A percentile compares a stretch with the other conserved stretches of the same genome.
Conservation (phyloP, 257 asterid species). For the Nicotiana tabacum region DNA sequence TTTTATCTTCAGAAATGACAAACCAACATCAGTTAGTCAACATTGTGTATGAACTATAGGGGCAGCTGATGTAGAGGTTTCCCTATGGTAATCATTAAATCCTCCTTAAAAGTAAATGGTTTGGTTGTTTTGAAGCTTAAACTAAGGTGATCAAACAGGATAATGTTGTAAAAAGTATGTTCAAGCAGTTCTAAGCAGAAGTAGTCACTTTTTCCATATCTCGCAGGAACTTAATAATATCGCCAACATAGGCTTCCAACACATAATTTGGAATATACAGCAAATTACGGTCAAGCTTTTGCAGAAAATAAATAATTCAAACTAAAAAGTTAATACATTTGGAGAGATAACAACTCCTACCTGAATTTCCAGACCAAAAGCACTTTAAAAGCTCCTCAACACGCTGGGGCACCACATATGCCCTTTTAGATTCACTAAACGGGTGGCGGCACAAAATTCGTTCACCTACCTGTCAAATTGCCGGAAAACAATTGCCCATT, state of each 20-base stretch:
- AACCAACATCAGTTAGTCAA: constrained; percentile 4
- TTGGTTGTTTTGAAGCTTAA: neutral
- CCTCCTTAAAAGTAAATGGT: neutral
- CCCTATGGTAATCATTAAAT: neutral
- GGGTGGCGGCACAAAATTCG: constrained; percentile 91
- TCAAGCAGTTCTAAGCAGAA: neutral
- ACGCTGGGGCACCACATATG: constrained; percentile 81
- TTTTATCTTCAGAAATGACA: constrained; percentile 37
- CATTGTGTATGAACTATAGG: neutral
- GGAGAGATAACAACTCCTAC: constrained; percentile 16
- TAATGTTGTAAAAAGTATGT: neutral
- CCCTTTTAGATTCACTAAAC: constrained; percentile 86
- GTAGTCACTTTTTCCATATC: neutral
- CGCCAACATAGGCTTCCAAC: neutral
- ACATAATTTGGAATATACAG: neutral
- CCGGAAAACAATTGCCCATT: neutral
- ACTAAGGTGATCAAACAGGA: neutral
- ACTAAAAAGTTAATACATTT: neutral
- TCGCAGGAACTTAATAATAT: neutral
- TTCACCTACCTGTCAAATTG: constrained; percentile 54
- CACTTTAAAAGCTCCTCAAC: constrained; percentile 93
- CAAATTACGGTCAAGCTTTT: neutral
- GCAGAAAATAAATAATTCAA: neutral
- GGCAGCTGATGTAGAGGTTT: neutral
- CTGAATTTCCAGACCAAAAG: constrained; percentile 83